phyloP scores from a whole-genome alignment of 2,329 filamentous ascomycete species.

The Samsoniella hepiali region DNA sequence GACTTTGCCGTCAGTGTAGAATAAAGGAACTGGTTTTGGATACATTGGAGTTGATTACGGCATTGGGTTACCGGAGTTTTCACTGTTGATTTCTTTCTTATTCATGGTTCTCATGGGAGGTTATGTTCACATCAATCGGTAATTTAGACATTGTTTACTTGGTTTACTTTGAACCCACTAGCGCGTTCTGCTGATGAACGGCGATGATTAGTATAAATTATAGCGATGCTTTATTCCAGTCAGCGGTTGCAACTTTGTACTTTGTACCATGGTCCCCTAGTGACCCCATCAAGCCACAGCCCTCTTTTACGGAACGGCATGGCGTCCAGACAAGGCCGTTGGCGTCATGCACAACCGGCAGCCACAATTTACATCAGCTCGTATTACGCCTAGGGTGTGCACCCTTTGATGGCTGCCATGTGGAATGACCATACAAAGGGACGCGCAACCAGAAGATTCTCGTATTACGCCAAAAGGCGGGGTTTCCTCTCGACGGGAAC shows the following conservation, averaged over 20 bases:
- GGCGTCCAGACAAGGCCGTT: background rate
- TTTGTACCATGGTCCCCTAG: background rate
- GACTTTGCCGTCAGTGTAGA: conserved; percentile 36
- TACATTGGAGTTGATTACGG: conserved; percentile 18
- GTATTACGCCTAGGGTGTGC: background rate
- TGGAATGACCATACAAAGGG: background rate
- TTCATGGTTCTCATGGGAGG: conserved; percentile 9
- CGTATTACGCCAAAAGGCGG: conserved; percentile 6
- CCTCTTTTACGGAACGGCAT: background rate
- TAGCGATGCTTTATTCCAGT: background rate
- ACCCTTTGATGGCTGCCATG: background rate
- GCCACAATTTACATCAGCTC: background rate
- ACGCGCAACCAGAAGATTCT: conserved; percentile 1
- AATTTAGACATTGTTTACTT: conserved; percentile 17
- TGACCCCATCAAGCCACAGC: conserved; percentile 1
- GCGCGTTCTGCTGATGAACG: background rate
- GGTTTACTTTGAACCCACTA: conserved; percentile 1
- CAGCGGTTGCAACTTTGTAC: background rate
- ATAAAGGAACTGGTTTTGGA: conserved; percentile 17
- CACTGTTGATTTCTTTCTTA: background rate
- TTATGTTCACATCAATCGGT: conserved; percentile 12
- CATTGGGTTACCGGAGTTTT: conserved; percentile 18
- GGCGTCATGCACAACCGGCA: conserved; percentile 8
- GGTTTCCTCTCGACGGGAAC: background rate
- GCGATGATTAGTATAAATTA: background rate